phyloP scores from a whole-genome alignment of 2,329 filamentous ascomycete species.

The Talaromyces sp. region DNA sequence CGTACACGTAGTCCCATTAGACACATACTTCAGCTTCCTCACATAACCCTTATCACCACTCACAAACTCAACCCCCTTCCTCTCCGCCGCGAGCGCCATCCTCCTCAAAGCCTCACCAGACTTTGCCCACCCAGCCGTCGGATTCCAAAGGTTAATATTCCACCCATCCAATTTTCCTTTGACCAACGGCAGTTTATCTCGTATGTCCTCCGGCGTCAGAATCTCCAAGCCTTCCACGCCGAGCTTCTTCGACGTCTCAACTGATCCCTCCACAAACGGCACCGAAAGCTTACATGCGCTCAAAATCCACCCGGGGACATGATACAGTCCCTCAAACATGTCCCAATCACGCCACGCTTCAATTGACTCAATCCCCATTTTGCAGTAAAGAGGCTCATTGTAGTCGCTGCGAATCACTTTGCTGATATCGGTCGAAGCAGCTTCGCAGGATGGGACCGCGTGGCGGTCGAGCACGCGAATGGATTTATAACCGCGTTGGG shows the following conservation, averaged over 20 bases:
- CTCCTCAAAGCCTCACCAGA: conserved; percentile 46
- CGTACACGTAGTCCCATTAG: conserved; percentile 11
- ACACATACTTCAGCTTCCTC: not conserved
- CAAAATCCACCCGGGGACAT: conserved; percentile 59
- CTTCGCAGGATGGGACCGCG: conserved; percentile 48
- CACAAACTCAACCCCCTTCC: conserved; percentile 39
- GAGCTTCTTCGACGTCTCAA: conserved; percentile 10
- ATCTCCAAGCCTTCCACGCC: conserved; percentile 6
- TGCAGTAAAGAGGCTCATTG: conserved; percentile 60
- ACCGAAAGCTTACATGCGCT: conserved; percentile 22
- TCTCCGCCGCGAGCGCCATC: conserved; percentile 45
- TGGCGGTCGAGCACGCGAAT: conserved; percentile 60
- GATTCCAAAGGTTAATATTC: conserved; percentile 35
- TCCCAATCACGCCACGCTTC: conserved; percentile 52
- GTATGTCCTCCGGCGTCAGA: conserved; percentile 40
- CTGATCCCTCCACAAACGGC: conserved; percentile 12
- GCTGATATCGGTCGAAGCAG: conserved; percentile 71
- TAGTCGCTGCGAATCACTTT: conserved; percentile 70
- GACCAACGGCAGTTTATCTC: conserved; percentile 47
- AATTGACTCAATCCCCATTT: conserved; percentile 63
- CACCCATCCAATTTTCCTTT: conserved; percentile 15
- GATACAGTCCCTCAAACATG: conserved; percentile 54
- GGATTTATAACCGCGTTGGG: conserved; percentile 46
- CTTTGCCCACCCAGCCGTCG: conserved; percentile 54
- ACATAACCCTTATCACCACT: conserved; percentile 12